Conservation (phyloP, 176 grass and related monocot genomes). For the Juncus inflexus region DNA sequence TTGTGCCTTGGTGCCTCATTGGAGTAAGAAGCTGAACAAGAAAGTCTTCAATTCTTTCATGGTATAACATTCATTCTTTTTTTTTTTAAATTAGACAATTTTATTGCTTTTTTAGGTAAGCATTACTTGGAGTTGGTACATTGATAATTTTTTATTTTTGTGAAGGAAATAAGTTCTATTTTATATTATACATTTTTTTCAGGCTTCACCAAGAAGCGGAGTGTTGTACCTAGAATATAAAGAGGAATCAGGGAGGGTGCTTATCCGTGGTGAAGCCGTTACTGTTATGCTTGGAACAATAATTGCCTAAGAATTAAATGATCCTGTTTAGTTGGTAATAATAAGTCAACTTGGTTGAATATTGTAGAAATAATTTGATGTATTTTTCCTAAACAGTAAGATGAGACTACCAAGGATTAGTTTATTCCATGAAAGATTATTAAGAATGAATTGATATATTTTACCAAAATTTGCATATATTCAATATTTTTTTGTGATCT, state of each 20-base stretch:
- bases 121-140: not conserved
- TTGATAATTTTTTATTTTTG: not conserved
- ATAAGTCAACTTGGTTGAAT: too few relatives aligned
- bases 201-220: constrained; percentile 57
- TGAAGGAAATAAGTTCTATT: not conserved
- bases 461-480: too few relatives aligned
- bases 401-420: too few relatives aligned
- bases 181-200: not conserved
- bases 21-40: constrained; percentile 45
- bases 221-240: constrained; percentile 34
- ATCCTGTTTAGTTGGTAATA: too few relatives aligned
- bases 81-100: not conserved
- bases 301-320: constrained; percentile 18
- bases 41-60: constrained; percentile 31
- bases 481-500: too few relatives aligned
- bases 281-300: constrained; percentile 38
- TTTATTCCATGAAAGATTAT: too few relatives aligned
- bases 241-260: constrained; percentile 30
- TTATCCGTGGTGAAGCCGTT: constrained; percentile 41
- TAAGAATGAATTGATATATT: too few relatives aligned
- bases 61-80: constrained; percentile 17
- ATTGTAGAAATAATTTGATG: too few relatives aligned
- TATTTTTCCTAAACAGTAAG: too few relatives aligned
- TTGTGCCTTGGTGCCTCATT: constrained; percentile 47
- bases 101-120: not conserved